A percentile compares a stretch with the other conserved stretches of the same genome.
These are phyloP conservation scores for Lasiosphaeria ovina DNA, from an alignment of 495 filamentous ascomycete species.

Conservation along the genomic window DNA sequence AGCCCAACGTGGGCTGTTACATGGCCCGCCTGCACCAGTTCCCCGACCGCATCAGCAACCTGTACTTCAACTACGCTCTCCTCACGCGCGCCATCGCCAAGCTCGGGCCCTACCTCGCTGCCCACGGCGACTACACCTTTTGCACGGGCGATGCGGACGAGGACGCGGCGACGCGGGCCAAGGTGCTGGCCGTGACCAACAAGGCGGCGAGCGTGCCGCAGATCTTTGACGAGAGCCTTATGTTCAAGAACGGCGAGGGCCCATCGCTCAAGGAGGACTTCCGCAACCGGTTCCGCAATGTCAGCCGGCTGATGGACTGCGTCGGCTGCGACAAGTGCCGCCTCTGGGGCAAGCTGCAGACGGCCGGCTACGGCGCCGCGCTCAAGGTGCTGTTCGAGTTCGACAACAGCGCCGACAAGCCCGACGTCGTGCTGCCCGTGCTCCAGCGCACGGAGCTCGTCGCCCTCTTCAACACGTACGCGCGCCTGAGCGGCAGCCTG, in stretches of 20 bases:
- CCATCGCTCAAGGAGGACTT: constrained; percentile 92
- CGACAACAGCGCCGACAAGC: constrained; percentile 65
- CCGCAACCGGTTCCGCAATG: constrained; percentile 93
- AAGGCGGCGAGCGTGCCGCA: constrained; percentile 62
- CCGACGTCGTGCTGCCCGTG: constrained; percentile 57
- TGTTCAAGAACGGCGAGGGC: constrained; percentile 78
- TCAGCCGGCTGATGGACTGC: constrained; percentile 95
- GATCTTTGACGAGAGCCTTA: constrained; percentile 91
- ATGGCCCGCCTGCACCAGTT: constrained; percentile 74
- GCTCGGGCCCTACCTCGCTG: constrained; percentile 72
- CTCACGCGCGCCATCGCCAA: constrained; percentile 87
- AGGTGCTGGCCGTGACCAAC: constrained; percentile 69
- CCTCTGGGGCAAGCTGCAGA: constrained; percentile 97
- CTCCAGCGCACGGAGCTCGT: constrained; percentile 89
- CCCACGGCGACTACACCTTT: constrained; percentile 69
- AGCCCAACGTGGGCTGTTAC: constrained; percentile 89
- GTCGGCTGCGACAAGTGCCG: constrained; percentile 98
- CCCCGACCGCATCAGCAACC: constrained; percentile 90
- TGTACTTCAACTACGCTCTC: constrained; percentile 98
- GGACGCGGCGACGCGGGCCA: constrained; percentile 73
- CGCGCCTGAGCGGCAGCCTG: constrained; percentile 76
- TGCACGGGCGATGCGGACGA: constrained; percentile 82
- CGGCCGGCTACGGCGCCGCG: constrained; percentile 89
- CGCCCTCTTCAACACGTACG: constrained; percentile 89
- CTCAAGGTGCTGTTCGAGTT: constrained; percentile 96